A percentile compares a stretch with the other conserved stretches of the same genome.
Evolutionary conservation across 73 alveolate genomes (phyloP).

Genomic region (Urostyla sp.): DNA sequence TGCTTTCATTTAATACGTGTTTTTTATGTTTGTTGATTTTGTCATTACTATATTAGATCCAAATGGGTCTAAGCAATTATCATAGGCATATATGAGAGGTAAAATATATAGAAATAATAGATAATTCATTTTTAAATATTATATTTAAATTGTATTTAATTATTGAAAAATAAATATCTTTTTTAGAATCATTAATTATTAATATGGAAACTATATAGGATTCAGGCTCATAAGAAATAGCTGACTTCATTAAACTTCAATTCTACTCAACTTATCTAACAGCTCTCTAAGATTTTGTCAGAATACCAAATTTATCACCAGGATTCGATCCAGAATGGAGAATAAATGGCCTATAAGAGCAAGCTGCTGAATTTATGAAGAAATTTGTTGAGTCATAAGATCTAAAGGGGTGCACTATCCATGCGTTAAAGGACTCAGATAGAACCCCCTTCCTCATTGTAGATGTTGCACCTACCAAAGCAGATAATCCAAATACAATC

Average conservation of each 20-base stretch:
- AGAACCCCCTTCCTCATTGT: slow-evolving; percentile 81
- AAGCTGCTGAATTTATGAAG: slow-evolving; percentile 74
- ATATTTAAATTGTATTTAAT: not conserved
- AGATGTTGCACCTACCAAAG: slow-evolving; percentile 65
- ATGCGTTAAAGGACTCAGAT: slow-evolving; percentile 75
- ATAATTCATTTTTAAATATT: too few relatives aligned
- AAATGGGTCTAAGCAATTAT: too few relatives aligned
- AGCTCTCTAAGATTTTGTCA: slow-evolving; percentile 70
- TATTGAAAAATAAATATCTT: not conserved
- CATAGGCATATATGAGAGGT: too few relatives aligned
- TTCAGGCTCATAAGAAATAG: slow-evolving; percentile 2
- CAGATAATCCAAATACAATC: slow-evolving; percentile 62
- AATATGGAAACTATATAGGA: slow-evolving; percentile 29
- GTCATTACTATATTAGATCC: too few relatives aligned
- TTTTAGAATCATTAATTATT: not conserved
- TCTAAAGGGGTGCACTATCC: slow-evolving; percentile 75
- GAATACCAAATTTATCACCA: slow-evolving; percentile 77
- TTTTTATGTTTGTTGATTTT: too few relatives aligned
- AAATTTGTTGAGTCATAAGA: slow-evolving; percentile 74
- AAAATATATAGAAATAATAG: not conserved
- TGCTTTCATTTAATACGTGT: too few relatives aligned
- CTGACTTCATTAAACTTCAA: slow-evolving; percentile 42
- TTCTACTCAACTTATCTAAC: slow-evolving; percentile 37
- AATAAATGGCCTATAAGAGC: slow-evolving; percentile 65
- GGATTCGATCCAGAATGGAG: slow-evolving; percentile 79